phyloP scores from a whole-genome alignment of 2,329 filamentous ascomycete genomes.

The Coleophoma eucalyptorum region DNA sequence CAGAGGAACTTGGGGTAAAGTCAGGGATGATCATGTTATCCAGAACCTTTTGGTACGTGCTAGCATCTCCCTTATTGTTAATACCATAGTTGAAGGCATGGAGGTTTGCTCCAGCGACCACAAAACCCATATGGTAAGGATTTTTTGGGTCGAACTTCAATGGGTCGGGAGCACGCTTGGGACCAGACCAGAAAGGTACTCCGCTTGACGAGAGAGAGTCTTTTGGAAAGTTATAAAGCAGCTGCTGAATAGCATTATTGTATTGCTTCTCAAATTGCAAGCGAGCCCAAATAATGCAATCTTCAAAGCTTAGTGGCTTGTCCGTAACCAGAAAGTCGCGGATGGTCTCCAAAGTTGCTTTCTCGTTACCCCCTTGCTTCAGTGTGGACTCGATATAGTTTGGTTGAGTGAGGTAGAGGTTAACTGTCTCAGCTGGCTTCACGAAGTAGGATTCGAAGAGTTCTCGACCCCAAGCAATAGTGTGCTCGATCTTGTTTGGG shows the following conservation, averaged over 20 bases:
- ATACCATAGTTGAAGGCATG: constrained; percentile 99
- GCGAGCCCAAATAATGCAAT: constrained; percentile 95
- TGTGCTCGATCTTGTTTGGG: constrained; percentile 97
- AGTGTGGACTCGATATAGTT: constrained; percentile 84
- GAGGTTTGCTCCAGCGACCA: constrained; percentile 84
- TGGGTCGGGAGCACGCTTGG: constrained; percentile 91
- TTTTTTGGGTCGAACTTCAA: constrained; percentile 86
- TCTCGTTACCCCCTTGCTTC: constrained; percentile 93
- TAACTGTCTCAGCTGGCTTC: constrained; percentile 89
- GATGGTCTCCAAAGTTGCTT: constrained; percentile 86
- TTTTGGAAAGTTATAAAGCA: constrained; percentile 96
- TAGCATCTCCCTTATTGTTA: constrained; percentile 72
- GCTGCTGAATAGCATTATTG: constrained; percentile 92
- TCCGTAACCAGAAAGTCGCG: constrained; percentile 88
- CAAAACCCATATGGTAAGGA: constrained; percentile 80
- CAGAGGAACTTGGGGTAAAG: constrained; percentile 82
- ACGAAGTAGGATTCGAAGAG: constrained; percentile 94
- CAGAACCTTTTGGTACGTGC: constrained; percentile 74
- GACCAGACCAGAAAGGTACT: constrained; percentile 95
- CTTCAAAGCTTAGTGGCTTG: constrained; percentile 87
- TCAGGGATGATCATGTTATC: constrained; percentile 95
- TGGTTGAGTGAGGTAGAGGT: constrained; percentile 86
- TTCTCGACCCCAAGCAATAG: constrained; percentile 96
- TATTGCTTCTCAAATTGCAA: constrained; percentile 94
- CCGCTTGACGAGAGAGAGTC: constrained; percentile 85